Base-by-base conservation (phyloP, 2,329 filamentous ascomycete species). In the Ampelomyces quisqualis region DNA sequence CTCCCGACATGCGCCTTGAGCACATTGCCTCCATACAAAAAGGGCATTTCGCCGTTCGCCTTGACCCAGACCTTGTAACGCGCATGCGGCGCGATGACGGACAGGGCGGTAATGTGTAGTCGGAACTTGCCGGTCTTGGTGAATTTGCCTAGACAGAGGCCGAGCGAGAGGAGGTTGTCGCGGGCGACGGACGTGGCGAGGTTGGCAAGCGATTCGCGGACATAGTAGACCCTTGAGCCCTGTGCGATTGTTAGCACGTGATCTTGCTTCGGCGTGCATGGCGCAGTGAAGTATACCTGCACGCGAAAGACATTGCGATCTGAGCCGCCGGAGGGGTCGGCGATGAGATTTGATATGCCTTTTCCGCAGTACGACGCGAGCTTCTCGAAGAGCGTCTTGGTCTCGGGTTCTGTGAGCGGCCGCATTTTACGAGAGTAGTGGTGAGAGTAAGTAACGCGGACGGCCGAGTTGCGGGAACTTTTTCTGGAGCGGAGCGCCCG, bases 61-160 rank as follows among this genome's bases (percentile, higher is more conserved):
- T 94, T 94, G 55, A 98, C 85, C 90, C 90, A 97, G 57, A 97
- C 84, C 81, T 97, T 97, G 74, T 95, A 95, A 45, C 93, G 79
- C 30, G 91, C 91, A 69, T 96, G 89, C 53, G 88, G 85, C 42
- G 90, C 87, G 53, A 98, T 85, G 50, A 96, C 81, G 50, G 90
- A 86, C 43, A 98, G 77, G n/a, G 80, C 87, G 1, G 91, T 97
- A 64, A 97, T 88, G 73, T 96, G 90, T 40, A 98, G 77, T 38
- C 91, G 78, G 75, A 98, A 97, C 70, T 97, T 96, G 50, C 90
- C 89, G 4, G 90, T 88, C 77, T 96, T 97, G 48, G 90, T 96
- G 74, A 96, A 94, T 68, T 96, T 95, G 62, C 90, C 90, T 9
- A 97, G 73, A 66, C 90, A 96, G 17, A 86, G 91, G 18, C 91